Conservation (phyloP, 805 yeast species). For the Kodamaea sagamina region DNA sequence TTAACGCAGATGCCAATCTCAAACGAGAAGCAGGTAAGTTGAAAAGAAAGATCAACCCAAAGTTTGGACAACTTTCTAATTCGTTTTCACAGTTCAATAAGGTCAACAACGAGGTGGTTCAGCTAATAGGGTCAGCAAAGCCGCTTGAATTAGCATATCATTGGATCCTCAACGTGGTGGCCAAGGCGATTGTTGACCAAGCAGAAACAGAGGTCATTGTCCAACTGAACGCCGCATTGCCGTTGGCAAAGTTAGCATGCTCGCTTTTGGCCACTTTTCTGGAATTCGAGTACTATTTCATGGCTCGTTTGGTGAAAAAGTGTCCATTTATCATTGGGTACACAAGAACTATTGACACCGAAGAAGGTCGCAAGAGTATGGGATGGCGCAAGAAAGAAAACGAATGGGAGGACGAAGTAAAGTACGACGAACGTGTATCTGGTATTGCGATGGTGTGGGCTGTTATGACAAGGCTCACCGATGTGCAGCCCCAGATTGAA, state of each 20-base stretch:
- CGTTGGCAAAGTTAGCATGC: constrained; percentile 69
- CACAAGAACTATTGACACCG: constrained; percentile 73
- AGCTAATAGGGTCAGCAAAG: constrained; percentile 51
- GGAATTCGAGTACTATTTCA: constrained; percentile 54
- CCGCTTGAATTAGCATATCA: constrained; percentile 53
- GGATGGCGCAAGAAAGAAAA: constrained; percentile 68
- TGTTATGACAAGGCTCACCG: constrained; percentile 57
- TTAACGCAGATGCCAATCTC: constrained; percentile 50
- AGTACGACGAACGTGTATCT: constrained; percentile 81
- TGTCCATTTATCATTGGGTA: constrained; percentile 89
- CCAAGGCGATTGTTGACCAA: constrained; percentile 85
- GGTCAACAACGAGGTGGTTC: constrained; percentile 53
- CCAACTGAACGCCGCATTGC: constrained; percentile 72
- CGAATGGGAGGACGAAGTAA: constrained; percentile 61
- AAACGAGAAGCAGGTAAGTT: constrained; percentile 58
- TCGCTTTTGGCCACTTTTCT: constrained; percentile 50
- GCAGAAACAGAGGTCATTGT: constrained; percentile 91
- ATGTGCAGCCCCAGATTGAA: constrained; percentile 22
- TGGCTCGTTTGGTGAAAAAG: constrained; percentile 86
- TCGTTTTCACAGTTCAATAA: constrained; percentile 58
- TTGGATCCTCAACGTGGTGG: constrained; percentile 79
- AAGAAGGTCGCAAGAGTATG: constrained; percentile 79
- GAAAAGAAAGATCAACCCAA: constrained; percentile 80
- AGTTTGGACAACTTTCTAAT: constrained; percentile 87
- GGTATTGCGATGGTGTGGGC: constrained; percentile 85